phyloP scores from a whole-genome alignment of 371 early-diverging fungal species.

The Funneliformis caledonium region DNA sequence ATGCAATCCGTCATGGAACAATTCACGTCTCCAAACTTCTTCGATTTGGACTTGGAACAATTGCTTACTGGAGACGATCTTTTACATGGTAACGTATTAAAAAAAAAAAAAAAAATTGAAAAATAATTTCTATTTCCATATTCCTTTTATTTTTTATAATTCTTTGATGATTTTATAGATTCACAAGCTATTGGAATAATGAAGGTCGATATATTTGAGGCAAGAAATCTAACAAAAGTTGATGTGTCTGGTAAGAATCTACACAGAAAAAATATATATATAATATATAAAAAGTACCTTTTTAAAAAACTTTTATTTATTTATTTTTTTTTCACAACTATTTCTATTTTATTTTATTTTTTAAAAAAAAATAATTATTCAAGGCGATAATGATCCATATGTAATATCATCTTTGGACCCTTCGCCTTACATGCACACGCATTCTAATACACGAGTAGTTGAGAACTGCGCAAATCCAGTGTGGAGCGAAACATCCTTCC shows the following conservation, averaged over 20 bases:
- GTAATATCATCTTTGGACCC: slow-evolving; percentile 29
- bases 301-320: not conserved
- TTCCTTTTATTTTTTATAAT: not conserved
- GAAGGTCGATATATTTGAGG: slow-evolving; percentile 32
- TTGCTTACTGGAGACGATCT: slow-evolving; percentile 29
- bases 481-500: slow-evolving; percentile 32
- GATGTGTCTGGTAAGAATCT: slow-evolving; percentile 37
- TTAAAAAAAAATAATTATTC: too few relatives aligned
- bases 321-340: not conserved
- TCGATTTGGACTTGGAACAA: slow-evolving; percentile 20
- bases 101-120: too few relatives aligned
- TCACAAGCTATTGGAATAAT: slow-evolving; percentile 37
- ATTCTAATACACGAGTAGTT: slow-evolving; percentile 18
- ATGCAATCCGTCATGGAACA: slow-evolving; percentile 20
- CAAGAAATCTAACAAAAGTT: slow-evolving; percentile 30
- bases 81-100: slow-evolving; percentile 17
- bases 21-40: slow-evolving; percentile 31
- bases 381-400: slow-evolving; percentile 39
- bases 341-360: not conserved
- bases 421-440: slow-evolving; percentile 3
- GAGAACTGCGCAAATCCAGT: slow-evolving; percentile 29
- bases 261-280: not conserved
- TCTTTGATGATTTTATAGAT: slow-evolving; percentile 1
- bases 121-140: not conserved
- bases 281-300: too few relatives aligned